Percentiles rank a stretch among this genome's conserved stretches.
Conservation (phyloP, 2,329 filamentous ascomycete species). For the Salinomyces thailandicus region DNA sequence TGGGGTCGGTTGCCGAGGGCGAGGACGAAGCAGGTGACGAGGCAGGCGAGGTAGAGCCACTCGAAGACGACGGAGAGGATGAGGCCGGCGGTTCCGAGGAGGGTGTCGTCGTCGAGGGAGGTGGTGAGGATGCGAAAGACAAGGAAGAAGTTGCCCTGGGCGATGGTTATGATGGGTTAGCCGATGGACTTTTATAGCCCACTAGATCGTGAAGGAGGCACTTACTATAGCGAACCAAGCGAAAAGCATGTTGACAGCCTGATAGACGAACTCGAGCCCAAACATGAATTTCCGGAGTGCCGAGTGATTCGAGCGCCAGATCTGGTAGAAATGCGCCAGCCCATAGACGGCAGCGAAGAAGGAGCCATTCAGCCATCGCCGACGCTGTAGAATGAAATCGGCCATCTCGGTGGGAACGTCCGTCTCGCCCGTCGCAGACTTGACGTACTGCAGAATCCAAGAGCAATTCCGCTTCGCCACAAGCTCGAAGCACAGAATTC, state of each 20-base stretch:
- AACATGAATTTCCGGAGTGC: conserved; percentile 80
- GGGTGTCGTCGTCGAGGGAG: conserved; percentile 58
- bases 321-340: conserved; percentile 88
- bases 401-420: conserved; percentile 92
- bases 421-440: conserved; percentile 91
- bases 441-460: conserved; percentile 97
- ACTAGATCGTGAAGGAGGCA: conserved; percentile 3
- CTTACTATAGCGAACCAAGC: conserved; percentile 88
- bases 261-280: conserved; percentile 85
- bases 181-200: no score
- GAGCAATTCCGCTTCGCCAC: conserved; percentile 95
- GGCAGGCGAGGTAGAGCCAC: conserved; percentile 85
- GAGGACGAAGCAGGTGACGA: conserved; percentile 91
- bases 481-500: conserved; percentile 96
- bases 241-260: conserved; percentile 94
- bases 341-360: conserved; percentile 98
- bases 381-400: conserved; percentile 87
- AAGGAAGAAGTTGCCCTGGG: conserved; percentile 87
- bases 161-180: no score
- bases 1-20: conserved; percentile 90
- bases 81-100: conserved; percentile 67
- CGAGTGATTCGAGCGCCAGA: conserved; percentile 87
- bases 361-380: conserved; percentile 94
- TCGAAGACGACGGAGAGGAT: conserved; percentile 85
- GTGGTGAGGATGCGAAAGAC: conserved; percentile 94